Conservation (phyloP, 2,329 filamentous ascomycete genomes). For the Xylaria sp. region DNA sequence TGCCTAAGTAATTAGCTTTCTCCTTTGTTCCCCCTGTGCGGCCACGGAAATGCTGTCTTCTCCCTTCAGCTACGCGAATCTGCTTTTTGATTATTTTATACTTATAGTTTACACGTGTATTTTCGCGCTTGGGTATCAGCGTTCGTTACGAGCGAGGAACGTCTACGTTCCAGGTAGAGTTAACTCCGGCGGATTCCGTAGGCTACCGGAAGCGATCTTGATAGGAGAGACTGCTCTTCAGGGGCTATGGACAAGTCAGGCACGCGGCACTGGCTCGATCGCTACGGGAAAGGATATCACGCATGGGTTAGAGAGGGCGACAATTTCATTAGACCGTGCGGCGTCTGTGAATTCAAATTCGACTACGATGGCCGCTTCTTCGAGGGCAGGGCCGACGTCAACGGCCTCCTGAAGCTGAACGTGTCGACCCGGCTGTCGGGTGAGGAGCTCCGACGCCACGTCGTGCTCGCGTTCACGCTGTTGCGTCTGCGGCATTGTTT, state of each 20-base stretch:
- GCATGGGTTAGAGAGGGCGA: conserved; percentile 10
- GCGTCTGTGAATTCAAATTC: conserved; percentile 34
- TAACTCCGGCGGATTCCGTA: neutral
- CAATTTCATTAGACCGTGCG: conserved; percentile 22
- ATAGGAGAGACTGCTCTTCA: neutral
- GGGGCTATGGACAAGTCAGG: conserved; percentile 9
- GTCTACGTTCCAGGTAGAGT: neutral
- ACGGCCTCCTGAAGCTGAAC: conserved; percentile 23
- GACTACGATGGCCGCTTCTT: conserved; percentile 34
- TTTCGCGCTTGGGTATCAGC: neutral
- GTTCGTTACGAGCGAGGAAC: neutral
- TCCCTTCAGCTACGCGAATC: neutral
- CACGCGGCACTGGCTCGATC: conserved; percentile 25
- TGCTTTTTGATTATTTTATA: neutral
- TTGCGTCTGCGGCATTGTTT: conserved; percentile 32
- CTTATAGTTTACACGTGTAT: neutral
- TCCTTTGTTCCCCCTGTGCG: no score
- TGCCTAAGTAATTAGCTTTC: neutral
- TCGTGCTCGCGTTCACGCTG: conserved; percentile 32
- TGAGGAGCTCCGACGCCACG: conserved; percentile 23
- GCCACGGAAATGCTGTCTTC: neutral
- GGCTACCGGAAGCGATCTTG: no score
- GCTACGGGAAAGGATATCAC: conserved; percentile 28
- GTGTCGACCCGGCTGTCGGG: conserved; percentile 26
- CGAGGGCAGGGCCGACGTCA: conserved; percentile 35